A percentile compares a stretch with the other conserved stretches of the same genome.
Evolutionary conservation across 805 yeast genomes (phyloP).

Genomic region (Kazachstania africana): DNA sequence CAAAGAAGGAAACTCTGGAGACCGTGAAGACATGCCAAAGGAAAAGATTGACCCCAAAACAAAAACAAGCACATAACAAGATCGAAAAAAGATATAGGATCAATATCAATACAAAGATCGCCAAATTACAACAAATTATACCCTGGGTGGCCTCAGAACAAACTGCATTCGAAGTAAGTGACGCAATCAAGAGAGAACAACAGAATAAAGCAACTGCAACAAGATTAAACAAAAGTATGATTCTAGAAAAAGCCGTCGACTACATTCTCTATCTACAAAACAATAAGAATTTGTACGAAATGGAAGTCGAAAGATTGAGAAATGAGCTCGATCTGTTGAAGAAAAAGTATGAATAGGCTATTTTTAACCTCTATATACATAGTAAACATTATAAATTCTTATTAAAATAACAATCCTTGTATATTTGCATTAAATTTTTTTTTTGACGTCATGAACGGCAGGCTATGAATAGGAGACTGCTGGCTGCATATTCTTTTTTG

Average conservation of each 20-base stretch:
- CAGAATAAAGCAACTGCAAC: constrained; percentile 15
- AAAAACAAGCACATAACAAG: constrained; percentile 61
- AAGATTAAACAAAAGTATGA: constrained; percentile 52
- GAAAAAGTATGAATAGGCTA: neutral
- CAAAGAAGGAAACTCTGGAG: neutral
- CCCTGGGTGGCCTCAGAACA: constrained; percentile 57
- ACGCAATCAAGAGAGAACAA: constrained; percentile 4
- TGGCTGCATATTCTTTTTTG: no score
- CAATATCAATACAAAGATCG: constrained; percentile 61
- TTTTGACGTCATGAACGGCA: no score
- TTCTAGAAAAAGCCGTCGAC: constrained; percentile 55
- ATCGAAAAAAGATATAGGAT: constrained; percentile 62
- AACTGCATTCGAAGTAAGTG: constrained; percentile 42
- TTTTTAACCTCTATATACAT: no score
- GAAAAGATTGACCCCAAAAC: constrained; percentile 43
- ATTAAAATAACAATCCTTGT: no score
- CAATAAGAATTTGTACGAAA: constrained; percentile 29
- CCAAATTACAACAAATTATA: constrained; percentile 51
- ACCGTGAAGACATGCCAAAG: constrained; percentile 28
- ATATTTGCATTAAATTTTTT: no score
- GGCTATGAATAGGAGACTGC: no score
- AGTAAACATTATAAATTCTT: no score
- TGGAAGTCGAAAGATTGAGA: constrained; percentile 24
- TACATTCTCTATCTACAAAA: constrained; percentile 44
- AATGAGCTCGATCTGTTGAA: constrained; percentile 22